A percentile compares a stretch with the other conserved stretches of the same genome.
Evolutionary conservation across 2,329 filamentous ascomycete species (phyloP).

Genomic region (Xylariaceae sp.): DNA sequence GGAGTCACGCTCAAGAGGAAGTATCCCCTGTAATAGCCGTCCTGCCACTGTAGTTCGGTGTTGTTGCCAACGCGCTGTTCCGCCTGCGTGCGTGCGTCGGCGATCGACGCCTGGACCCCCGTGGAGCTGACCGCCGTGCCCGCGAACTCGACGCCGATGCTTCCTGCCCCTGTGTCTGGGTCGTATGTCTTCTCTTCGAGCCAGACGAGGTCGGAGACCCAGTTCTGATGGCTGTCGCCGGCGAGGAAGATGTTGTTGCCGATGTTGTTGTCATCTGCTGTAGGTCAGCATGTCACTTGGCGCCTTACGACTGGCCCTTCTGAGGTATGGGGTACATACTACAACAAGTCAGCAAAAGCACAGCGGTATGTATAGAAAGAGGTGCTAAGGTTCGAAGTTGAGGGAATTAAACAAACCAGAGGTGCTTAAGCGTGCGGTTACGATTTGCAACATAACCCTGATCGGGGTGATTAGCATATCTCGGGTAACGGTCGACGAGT

Average conservation of each 20-base stretch:
- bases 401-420: too few species aligned
- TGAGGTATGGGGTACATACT: too few species aligned
- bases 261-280: slow-evolving; percentile 64
- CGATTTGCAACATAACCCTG: slow-evolving; percentile 66
- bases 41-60: slow-evolving; percentile 66
- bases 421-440: slow-evolving; percentile 63
- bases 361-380: too few species aligned
- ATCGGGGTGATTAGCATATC: background rate
- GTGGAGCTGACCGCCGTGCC: slow-evolving; percentile 62
- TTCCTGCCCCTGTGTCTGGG: slow-evolving; percentile 45
- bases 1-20: slow-evolving; percentile 58
- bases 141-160: slow-evolving; percentile 61
- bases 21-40: slow-evolving; percentile 71
- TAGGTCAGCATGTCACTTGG: too few species aligned
- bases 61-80: slow-evolving; percentile 36
- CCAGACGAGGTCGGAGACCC: slow-evolving; percentile 56
- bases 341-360: too few species aligned
- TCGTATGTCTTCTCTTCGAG: slow-evolving; percentile 51
- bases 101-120: slow-evolving; percentile 55
- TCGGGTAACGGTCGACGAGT: background rate
- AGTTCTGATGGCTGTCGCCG: slow-evolving; percentile 65
- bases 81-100: slow-evolving; percentile 43
- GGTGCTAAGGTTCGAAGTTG: too few species aligned
- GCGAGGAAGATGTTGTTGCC: slow-evolving; percentile 69
- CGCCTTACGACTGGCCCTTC: too few species aligned